A percentile compares a stretch with the other conserved stretches of the same genome.
phyloP scores from a whole-genome alignment of 2,329 filamentous ascomycete genomes.

The Huntiella abstrusa region DNA sequence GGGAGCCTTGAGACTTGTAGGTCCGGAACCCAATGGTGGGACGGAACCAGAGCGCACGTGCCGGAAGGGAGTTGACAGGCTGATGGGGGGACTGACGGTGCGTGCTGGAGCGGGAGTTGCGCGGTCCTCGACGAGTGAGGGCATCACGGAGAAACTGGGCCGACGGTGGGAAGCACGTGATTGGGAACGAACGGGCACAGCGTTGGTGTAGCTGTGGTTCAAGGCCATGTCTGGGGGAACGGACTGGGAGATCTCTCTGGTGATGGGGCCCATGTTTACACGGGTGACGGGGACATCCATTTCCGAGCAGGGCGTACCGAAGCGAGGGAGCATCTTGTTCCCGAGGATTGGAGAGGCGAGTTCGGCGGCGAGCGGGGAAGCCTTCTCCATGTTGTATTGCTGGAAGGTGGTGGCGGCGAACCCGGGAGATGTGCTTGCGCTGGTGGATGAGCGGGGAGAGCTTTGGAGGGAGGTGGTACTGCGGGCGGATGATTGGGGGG shows the following conservation, averaged over 20 bases:
- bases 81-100: slow-evolving; percentile 12
- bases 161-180: slow-evolving; percentile 41
- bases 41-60: slow-evolving; percentile 13
- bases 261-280: slow-evolving; percentile 49
- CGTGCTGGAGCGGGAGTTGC: slow-evolving; percentile 19
- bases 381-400: slow-evolving; percentile 34
- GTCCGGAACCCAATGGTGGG: slow-evolving; percentile 19
- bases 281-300: slow-evolving; percentile 73
- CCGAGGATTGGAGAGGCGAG: slow-evolving; percentile 29
- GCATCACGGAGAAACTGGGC: slow-evolving; percentile 49
- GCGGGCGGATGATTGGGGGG: slow-evolving; percentile 1
- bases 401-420: slow-evolving; percentile 20
- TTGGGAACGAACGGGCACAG: slow-evolving; percentile 25
- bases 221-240: slow-evolving; percentile 70
- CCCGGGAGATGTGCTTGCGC: slow-evolving; percentile 17
- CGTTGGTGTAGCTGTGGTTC: slow-evolving; percentile 34
- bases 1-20: slow-evolving; percentile 20
- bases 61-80: slow-evolving; percentile 18
- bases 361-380: slow-evolving; percentile 33
- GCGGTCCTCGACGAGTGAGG: slow-evolving; percentile 48
- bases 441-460: slow-evolving; percentile 18
- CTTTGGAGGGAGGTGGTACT: not conserved
- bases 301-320: slow-evolving; percentile 77
- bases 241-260: slow-evolving; percentile 68
- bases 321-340: slow-evolving; percentile 43